phyloP scores from a whole-genome alignment of 495 filamentous ascomycete genomes.

The Xylaria palmicola region DNA sequence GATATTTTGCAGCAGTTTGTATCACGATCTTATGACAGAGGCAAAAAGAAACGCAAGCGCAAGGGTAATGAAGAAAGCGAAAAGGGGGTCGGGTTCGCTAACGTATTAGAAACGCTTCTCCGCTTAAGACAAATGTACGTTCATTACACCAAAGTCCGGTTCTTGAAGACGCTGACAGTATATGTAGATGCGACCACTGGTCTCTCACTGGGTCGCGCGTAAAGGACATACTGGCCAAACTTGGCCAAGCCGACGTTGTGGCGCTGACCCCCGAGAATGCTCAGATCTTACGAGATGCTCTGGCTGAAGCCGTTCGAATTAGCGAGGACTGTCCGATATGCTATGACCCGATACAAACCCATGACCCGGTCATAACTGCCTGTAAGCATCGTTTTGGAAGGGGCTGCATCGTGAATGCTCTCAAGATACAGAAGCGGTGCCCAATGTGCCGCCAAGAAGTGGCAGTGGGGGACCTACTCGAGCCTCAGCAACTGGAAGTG shows the following conservation, averaged over 20 bases:
- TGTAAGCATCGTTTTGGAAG: constrained; percentile 83
- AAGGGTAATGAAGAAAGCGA: not conserved
- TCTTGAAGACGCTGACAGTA: constrained; percentile 14
- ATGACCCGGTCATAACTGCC: constrained; percentile 78
- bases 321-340: constrained; percentile 86
- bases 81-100: constrained; percentile 56
- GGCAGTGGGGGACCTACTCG: constrained; percentile 58
- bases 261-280: constrained; percentile 72
- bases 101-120: constrained; percentile 76
- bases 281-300: constrained; percentile 69
- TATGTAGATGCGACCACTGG: constrained; percentile 73
- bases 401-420: constrained; percentile 73
- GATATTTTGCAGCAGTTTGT: constrained; percentile 64
- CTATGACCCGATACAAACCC: constrained; percentile 67
- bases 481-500: constrained; percentile 56
- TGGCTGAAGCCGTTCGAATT: constrained; percentile 76
- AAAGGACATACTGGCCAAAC: constrained; percentile 62
- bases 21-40: constrained; percentile 28
- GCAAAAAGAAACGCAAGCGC: constrained; percentile 26
- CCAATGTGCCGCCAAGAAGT: constrained; percentile 84
- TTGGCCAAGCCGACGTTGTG: constrained; percentile 66
- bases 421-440: constrained; percentile 78
- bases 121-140: constrained; percentile 71
- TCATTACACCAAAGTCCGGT: not conserved
- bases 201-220: constrained; percentile 72